phyloP scores from a whole-genome alignment of 2,329 filamentous ascomycete genomes.

The Podosphaera fusca region DNA sequence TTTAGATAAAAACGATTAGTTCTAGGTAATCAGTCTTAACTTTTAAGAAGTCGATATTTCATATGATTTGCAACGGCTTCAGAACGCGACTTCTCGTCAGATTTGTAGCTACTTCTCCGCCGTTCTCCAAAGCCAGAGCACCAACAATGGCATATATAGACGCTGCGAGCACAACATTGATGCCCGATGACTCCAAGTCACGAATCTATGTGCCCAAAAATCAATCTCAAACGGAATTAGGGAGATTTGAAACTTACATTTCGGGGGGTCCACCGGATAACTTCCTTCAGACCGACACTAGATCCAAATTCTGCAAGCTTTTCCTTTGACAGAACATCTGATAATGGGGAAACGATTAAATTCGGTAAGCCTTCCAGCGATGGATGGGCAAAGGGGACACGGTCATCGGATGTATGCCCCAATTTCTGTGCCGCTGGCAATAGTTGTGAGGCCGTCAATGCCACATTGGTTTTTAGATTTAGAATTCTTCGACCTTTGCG shows the following conservation, averaged over 20 bases:
- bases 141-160: constrained; percentile 71
- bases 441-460: constrained; percentile 24
- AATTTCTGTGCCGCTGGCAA: constrained; percentile 11
- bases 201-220: constrained; percentile 24
- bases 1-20: background rate
- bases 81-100: constrained; percentile 43
- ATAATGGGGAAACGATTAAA: constrained; percentile 36
- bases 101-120: constrained; percentile 52
- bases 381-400: constrained; percentile 45
- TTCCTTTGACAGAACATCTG: constrained; percentile 35
- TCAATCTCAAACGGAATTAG: background rate
- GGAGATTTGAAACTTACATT: constrained; percentile 28
- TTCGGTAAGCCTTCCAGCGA: constrained; percentile 53
- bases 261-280: constrained; percentile 74
- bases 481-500: constrained; percentile 29
- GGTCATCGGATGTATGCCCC: constrained; percentile 16
- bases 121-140: constrained; percentile 71
- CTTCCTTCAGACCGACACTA: constrained; percentile 45
- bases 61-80: constrained; percentile 15
- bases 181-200: constrained; percentile 49
- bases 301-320: constrained; percentile 45
- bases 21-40: too few relatives aligned
- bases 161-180: constrained; percentile 50
- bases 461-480: constrained; percentile 41
- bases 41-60: background rate